Evolutionary conservation across 257 asterid species (phyloP), one percentile per base, ranked within the genome.

Genomic region (Salvia miltiorrhiza): DNA sequence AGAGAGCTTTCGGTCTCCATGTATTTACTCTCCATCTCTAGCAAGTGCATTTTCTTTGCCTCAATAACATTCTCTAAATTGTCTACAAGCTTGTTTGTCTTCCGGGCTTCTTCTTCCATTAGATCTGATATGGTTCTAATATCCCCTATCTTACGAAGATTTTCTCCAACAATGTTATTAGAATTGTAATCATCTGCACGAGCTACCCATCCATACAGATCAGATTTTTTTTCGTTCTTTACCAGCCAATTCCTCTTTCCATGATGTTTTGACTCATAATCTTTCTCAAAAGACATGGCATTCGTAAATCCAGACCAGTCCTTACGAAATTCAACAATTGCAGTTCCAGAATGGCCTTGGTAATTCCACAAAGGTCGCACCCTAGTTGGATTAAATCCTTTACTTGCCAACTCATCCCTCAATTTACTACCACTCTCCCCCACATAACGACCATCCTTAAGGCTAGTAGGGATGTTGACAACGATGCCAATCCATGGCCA

Each of bases 401-500:
- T 79, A 28, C 70, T 66, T 8, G 83, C 77, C 75, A 83, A 82
- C 69, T 85, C 76, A 65, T 85, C 87, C 87, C 90, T 76, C 61
- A 91, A 61, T 75, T 82, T 84, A 64, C 86, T 79, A 49, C 90
- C 96, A 70, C 95, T 88, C 72, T 70, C 79, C 58, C 92, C 97
- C 45, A 84, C 87, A 68, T 70, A 77, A 19, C 79, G 89, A 3
- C 91, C 95, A 32, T 88, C 91, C 80, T 78, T 84, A 35, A 76
- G 48, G 60, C 77, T 80, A 17, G 83, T 79, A 9, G 85, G 86
- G 48, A 87, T 78, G 67, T 91, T 87, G 44, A 81, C 90, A 23
- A 88, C 80, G 43, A 85, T 78, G 11, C 95, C 96, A 73, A 81
- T 78, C 95, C 97, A 91, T 1, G 97, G 97, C 93, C 95, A 87